Percentiles rank a stretch among this genome's conserved stretches.
Evolutionary conservation across 352 stramenopile genomes (phyloP).

Genomic region (Pythium rhizo-oryzae): DNA sequence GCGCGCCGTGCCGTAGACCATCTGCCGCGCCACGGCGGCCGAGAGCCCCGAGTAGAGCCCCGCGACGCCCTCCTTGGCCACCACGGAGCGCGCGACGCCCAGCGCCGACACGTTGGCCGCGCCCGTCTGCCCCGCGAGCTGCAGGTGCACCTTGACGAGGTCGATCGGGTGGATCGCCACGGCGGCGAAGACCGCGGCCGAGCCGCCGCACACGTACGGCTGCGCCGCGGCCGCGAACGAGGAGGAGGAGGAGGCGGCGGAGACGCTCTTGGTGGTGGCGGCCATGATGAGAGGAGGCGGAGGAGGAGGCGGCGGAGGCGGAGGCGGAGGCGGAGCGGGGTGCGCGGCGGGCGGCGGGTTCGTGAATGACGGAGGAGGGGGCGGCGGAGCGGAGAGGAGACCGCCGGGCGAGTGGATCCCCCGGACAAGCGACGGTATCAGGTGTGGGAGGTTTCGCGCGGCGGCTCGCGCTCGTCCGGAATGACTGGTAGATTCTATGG

Average conservation of each 20-base stretch:
- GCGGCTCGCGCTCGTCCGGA: background rate
- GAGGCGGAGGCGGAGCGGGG: conserved; percentile 1
- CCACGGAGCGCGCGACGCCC: conserved; percentile 74
- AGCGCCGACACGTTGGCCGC: conserved; percentile 73
- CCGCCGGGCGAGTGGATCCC: conserved; percentile 11
- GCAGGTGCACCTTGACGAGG: conserved; percentile 90
- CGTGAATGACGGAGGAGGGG: conserved; percentile 6
- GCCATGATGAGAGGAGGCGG: conserved; percentile 20
- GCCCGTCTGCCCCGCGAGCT: conserved; percentile 82
- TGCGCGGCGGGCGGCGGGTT: conserved; percentile 15
- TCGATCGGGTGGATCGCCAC: conserved; percentile 91
- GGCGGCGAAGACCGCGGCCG: conserved; percentile 72
- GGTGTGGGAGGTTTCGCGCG: conserved; percentile 13
- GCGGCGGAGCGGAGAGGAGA: too few species aligned
- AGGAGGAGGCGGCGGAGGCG: background rate
- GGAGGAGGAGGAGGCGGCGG: conserved; percentile 35
- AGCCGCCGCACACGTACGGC: conserved; percentile 82
- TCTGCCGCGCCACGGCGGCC: conserved; percentile 79
- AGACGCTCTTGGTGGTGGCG: background rate
- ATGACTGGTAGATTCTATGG: conserved; percentile 16
- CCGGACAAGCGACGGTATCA: conserved; percentile 14
- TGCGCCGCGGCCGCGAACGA: conserved; percentile 61
- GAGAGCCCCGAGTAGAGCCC: conserved; percentile 88
- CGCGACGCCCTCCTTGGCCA: conserved; percentile 78
- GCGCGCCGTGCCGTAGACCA: conserved; percentile 86